These are phyloP conservation scores for Suillus spraguei DNA, from an alignment of 768 basidiomycete genomes.

Conservation along the genomic window DNA sequence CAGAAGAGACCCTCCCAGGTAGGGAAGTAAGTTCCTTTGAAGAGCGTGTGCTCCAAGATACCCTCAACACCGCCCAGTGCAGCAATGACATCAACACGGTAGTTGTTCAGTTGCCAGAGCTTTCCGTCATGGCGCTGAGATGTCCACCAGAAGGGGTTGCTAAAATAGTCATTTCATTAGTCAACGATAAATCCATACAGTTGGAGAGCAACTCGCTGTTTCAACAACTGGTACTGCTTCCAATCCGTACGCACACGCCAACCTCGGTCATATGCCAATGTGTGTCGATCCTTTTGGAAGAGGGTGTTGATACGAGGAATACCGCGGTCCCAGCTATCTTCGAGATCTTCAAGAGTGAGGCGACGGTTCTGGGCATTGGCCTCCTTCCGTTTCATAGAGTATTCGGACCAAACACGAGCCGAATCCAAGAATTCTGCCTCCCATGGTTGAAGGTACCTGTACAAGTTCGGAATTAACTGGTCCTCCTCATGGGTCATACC, in stretches of 20 bases:
- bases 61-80: conserved; percentile 96
- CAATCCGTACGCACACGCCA: conserved; percentile 98
- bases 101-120: conserved; percentile 96
- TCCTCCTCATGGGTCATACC: conserved; percentile 98
- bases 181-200: conserved; percentile 15
- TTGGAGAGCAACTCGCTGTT: conserved; percentile 60
- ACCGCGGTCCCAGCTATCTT: conserved; percentile 98
- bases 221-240: conserved; percentile 95
- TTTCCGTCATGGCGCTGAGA: conserved; percentile 96
- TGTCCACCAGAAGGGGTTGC: conserved; percentile 99
- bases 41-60: conserved; percentile 94
- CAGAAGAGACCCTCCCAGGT: conserved; percentile 99
- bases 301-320: conserved; percentile 98
- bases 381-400: conserved; percentile 99
- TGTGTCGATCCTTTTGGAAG: conserved; percentile 98
- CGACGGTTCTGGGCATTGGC: conserved; percentile 99
- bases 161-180: conserved; percentile 26
- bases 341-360: conserved; percentile 94
- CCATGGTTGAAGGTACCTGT: conserved; percentile 97
- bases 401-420: conserved; percentile 98
- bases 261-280: conserved; percentile 98
- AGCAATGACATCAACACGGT: conserved; percentile 98
- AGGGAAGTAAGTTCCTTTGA: conserved; percentile 98
- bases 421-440: conserved; percentile 98
- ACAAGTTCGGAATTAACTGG: conserved; percentile 95